Percentiles rank a stretch among this genome's conserved stretches.
These are phyloP conservation scores for Pseudopyrenochaeta lycopersici DNA, from an alignment of 2,329 filamentous ascomycete genomes.

Conservation along the genomic window DNA sequence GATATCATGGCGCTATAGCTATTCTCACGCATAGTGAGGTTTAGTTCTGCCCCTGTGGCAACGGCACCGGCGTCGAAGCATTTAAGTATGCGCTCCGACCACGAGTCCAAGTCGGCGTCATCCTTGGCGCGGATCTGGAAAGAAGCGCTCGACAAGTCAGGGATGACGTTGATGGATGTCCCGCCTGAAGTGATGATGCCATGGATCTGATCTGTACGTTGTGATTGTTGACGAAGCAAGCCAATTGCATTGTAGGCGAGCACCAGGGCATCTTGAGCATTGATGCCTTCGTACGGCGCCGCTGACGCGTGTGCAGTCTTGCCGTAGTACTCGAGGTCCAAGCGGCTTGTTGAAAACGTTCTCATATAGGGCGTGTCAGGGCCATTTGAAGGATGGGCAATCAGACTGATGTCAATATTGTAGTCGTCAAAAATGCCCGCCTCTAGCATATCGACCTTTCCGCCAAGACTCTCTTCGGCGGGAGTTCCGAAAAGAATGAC, in stretches of 20 bases:
- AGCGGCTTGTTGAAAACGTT: slow-evolving; percentile 12
- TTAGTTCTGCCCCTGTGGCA: slow-evolving; percentile 15
- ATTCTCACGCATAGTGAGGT: slow-evolving; percentile 19
- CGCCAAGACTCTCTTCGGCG: slow-evolving; percentile 54
- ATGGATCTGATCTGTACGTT: slow-evolving; percentile 21
- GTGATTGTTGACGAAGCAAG: slow-evolving; percentile 23
- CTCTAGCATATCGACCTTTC: slow-evolving; percentile 57
- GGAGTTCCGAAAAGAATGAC: slow-evolving; percentile 56
- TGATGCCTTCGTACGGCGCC: slow-evolving; percentile 40
- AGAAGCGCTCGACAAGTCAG: slow-evolving; percentile 1
- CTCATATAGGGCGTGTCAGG: slow-evolving; percentile 30
- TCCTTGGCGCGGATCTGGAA: slow-evolving; percentile 22
- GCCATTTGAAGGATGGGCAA: slow-evolving; percentile 59
- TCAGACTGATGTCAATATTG: slow-evolving; percentile 37
- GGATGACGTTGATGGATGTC: slow-evolving; percentile 19
- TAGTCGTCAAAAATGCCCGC: slow-evolving; percentile 51
- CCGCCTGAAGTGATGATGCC: slow-evolving; percentile 21
- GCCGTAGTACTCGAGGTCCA: slow-evolving; percentile 21
- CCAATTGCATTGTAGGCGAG: slow-evolving; percentile 21
- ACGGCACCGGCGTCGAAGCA: slow-evolving; percentile 21
- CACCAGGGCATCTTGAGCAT: slow-evolving; percentile 27
- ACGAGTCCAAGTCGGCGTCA: slow-evolving; percentile 10
- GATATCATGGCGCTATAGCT: slow-evolving; percentile 19
- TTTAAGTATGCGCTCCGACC: slow-evolving; percentile 12
- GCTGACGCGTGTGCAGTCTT: slow-evolving; percentile 40